A percentile compares a stretch with the other conserved stretches of the same genome.
Evolutionary conservation across 1,284 basidiomycete species (phyloP).

Genomic region (Moesziomyces sp.): DNA sequence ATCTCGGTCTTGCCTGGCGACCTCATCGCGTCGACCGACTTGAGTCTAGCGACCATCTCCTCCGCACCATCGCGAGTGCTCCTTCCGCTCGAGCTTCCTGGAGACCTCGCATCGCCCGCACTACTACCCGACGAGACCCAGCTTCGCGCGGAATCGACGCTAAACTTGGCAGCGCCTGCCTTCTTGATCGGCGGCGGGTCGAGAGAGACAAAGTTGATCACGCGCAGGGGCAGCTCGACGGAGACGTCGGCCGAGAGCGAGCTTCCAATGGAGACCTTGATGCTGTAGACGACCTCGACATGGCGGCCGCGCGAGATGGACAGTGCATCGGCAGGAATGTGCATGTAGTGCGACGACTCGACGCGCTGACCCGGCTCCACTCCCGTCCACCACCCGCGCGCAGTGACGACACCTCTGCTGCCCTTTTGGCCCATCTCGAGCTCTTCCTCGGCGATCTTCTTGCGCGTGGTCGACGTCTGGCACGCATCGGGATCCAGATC

Average conservation of each 20-base stretch:
- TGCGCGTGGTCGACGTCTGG: slow-evolving; percentile 55
- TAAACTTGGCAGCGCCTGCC: slow-evolving; percentile 12
- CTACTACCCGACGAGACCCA: slow-evolving; percentile 24
- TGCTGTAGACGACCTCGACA: slow-evolving; percentile 81
- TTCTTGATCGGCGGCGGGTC: slow-evolving; percentile 75
- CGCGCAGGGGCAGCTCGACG: slow-evolving; percentile 77
- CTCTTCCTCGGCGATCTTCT: slow-evolving; percentile 60
- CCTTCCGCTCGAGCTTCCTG: slow-evolving; percentile 7
- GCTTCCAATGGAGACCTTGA: slow-evolving; percentile 79
- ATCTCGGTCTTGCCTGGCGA: slow-evolving; percentile 53
- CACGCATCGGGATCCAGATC: slow-evolving; percentile 58
- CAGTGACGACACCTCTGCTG: slow-evolving; percentile 55
- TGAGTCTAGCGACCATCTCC: slow-evolving; percentile 56
- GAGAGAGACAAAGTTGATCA: slow-evolving; percentile 82
- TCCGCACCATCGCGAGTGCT: slow-evolving; percentile 12
- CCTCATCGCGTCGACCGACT: slow-evolving; percentile 57
- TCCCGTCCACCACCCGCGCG: slow-evolving; percentile 65
- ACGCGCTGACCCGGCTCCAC: slow-evolving; percentile 52
- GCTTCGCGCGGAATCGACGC: slow-evolving; percentile 11
- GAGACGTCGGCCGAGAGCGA: slow-evolving; percentile 76
- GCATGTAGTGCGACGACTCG: slow-evolving; percentile 62
- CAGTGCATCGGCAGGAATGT: slow-evolving; percentile 75
- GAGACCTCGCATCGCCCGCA: slow-evolving; percentile 9
- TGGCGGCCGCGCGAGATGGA: slow-evolving; percentile 80
- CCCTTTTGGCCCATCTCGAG: slow-evolving; percentile 63